Base-by-base conservation (phyloP, 805 yeast species). In the Pichia manshurica region DNA sequence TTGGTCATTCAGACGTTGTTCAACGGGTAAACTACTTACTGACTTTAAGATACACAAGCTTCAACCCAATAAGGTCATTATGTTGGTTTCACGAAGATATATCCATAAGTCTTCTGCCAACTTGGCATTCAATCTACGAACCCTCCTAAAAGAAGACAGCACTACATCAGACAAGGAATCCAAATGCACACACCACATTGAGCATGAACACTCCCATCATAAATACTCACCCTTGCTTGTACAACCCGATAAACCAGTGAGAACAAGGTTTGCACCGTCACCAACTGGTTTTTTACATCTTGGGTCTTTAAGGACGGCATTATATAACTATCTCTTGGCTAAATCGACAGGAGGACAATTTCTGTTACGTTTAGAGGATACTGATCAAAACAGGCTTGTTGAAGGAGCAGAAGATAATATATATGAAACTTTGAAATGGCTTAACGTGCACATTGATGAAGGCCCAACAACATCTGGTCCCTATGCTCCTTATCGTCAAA, bases 201-300 rank as follows among this genome's bases (percentile, higher is more conserved):
- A 40, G 13, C 39, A 44, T 34, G 28, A 33, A 16, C 45, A 48
- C 13, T 44, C 46, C 38, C 42, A 45, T 23, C 52, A 49, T 20
- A 49, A 49, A n/a, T 33, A 47, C 29, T 39, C 46, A 4, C 44
- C 46, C n/a, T 36, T 47, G 15, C 40, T 39, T 9, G 17, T 32
- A 8, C 53, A 73, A 39, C 79, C 81, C 1, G 54, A 48, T 1
- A 32, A 50, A 0, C 88, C 93, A 0, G 95, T 81, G 0, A 66
- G 96, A 54, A 87, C 98, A 1, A 69, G 99, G 53, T 93, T 93
- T 66, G 99, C 99, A 0, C 99, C 99, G 0, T 89, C 97, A 2
- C 99, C 99, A 1, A 93, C 99, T 0, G 99, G 99, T 0, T 78
- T 78, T 52, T 71, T 93, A n/a, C 99, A 93, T 62, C 63, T 93